Evolutionary conservation across 1,139 yeast genomes (phyloP).

Genomic region (Magnusiomyces clavatus): DNA sequence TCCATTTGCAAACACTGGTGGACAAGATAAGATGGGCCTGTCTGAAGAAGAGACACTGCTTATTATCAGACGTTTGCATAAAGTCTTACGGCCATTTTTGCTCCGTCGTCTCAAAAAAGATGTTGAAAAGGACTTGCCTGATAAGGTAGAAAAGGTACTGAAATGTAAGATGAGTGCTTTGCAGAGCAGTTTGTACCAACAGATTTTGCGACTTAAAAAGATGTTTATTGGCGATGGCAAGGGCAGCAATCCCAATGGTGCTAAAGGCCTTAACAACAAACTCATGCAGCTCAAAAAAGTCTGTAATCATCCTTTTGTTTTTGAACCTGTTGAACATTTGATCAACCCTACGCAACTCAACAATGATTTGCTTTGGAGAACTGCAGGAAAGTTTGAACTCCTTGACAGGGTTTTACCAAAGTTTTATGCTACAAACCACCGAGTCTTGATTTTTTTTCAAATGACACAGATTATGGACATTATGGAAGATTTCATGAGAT

Average conservation of each 20-base stretch:
- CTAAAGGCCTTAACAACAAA: conserved; percentile 87
- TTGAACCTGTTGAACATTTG: conserved; percentile 85
- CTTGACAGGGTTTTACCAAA: conserved; percentile 84
- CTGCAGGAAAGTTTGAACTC: conserved; percentile 87
- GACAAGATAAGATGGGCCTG: conserved; percentile 85
- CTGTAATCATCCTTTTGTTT: conserved; percentile 96
- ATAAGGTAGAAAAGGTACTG: conserved; percentile 88
- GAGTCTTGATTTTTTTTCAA: conserved; percentile 90
- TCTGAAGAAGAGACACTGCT: conserved; percentile 95
- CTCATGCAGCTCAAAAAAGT: conserved; percentile 95
- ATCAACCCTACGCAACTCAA: conserved; percentile 68
- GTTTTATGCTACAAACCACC: conserved; percentile 76
- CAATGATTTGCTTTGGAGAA: conserved; percentile 67
- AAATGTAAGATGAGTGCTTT: conserved; percentile 91
- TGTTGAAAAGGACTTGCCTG: conserved; percentile 94
- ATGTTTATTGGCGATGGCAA: conserved; percentile 67
- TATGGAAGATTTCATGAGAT: conserved; percentile 89
- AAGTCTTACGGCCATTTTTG: conserved; percentile 89
- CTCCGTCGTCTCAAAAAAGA: conserved; percentile 92
- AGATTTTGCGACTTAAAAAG: conserved; percentile 84
- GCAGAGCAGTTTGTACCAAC: conserved; percentile 76
- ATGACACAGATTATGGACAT: conserved; percentile 99
- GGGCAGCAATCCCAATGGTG: conserved; percentile 38
- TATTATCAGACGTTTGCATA: conserved; percentile 91
- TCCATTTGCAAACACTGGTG: conserved; percentile 94